Conservation (phyloP, 2,329 filamentous ascomycete species). For the Fonsecaea nubica region DNA sequence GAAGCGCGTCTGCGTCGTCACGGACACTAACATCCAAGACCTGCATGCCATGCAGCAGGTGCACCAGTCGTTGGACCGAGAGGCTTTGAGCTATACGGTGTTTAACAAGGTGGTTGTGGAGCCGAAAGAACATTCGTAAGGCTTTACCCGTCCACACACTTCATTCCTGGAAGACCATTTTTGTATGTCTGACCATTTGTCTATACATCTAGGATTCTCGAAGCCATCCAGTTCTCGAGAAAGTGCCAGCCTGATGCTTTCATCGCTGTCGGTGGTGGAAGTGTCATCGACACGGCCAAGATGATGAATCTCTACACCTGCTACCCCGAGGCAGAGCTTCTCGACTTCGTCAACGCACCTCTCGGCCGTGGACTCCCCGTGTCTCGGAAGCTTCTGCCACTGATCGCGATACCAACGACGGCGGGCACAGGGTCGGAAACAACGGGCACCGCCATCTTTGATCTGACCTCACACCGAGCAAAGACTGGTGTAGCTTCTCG, state of each 20-base stretch:
- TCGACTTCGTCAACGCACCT: slow-evolving; percentile 97
- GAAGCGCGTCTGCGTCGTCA: slow-evolving; percentile 88
- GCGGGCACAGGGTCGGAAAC: slow-evolving; percentile 91
- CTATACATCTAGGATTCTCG: slow-evolving; percentile 42
- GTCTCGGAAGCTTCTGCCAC: slow-evolving; percentile 71
- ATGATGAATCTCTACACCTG: slow-evolving; percentile 96
- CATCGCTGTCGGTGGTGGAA: slow-evolving; percentile 89
- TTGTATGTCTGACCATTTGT: no score
- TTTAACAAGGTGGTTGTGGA: slow-evolving; percentile 83
- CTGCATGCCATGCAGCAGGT: slow-evolving; percentile 90
- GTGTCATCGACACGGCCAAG: slow-evolving; percentile 97
- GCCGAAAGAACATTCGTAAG: slow-evolving; percentile 95
- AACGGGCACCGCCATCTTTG: slow-evolving; percentile 97
- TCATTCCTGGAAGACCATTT: no score
- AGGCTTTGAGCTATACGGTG: slow-evolving; percentile 80
- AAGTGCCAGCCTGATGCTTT: slow-evolving; percentile 84
- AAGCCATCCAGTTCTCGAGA: slow-evolving; percentile 89
- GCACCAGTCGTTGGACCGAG: slow-evolving; percentile 75
- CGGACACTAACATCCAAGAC: slow-evolving; percentile 79
- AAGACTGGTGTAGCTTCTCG: slow-evolving; percentile 97
- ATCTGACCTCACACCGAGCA: slow-evolving; percentile 83
- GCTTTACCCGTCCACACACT: slow-evolving; percentile 1
- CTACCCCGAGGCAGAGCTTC: slow-evolving; percentile 89
- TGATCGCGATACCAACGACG: slow-evolving; percentile 84
- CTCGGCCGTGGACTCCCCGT: slow-evolving; percentile 83